Conservation (phyloP, 2,329 filamentous ascomycete genomes). For the Raffaelea ambrosiae region DNA sequence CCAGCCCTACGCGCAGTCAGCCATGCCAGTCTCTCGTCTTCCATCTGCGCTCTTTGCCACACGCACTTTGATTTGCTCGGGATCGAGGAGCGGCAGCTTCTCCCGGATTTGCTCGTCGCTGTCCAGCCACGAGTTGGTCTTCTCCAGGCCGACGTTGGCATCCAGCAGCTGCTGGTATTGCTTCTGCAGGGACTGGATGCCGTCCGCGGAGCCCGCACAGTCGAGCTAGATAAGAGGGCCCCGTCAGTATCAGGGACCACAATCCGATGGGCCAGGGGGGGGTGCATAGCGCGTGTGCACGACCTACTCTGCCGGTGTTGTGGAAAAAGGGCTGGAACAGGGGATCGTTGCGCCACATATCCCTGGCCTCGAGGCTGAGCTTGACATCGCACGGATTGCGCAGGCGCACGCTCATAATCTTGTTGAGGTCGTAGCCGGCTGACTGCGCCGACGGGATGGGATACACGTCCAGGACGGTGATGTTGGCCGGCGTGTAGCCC, state of each 20-base stretch:
- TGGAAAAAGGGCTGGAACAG: constrained; percentile 44
- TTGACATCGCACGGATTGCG: constrained; percentile 21
- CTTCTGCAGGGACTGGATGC: constrained; percentile 21
- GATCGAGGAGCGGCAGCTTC: constrained; percentile 28
- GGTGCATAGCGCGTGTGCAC: not conserved
- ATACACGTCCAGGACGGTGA: constrained; percentile 37
- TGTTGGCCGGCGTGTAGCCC: constrained; percentile 32
- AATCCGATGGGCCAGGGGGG: no score
- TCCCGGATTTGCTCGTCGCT: constrained; percentile 32
- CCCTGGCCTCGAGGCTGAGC: constrained; percentile 22
- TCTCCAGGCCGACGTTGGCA: constrained; percentile 29
- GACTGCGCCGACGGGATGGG: constrained; percentile 36
- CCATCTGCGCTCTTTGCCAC: no score
- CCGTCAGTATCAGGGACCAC: no score
- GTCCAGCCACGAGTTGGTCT: constrained; percentile 32
- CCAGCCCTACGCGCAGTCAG: constrained; percentile 36
- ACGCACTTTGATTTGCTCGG: constrained; percentile 17
- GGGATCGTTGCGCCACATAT: constrained; percentile 31
- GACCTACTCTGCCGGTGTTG: constrained; percentile 4
- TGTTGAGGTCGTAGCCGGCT: constrained; percentile 37
- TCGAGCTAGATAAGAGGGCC: not conserved
- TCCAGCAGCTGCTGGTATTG: constrained; percentile 27
- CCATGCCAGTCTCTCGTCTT: constrained; percentile 13
- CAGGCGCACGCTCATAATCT: constrained; percentile 32
- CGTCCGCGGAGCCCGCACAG: constrained; percentile 17